These are phyloP conservation scores for Hericium erinaceus DNA, from an alignment of 768 basidiomycete genomes.

Conservation along the genomic window DNA sequence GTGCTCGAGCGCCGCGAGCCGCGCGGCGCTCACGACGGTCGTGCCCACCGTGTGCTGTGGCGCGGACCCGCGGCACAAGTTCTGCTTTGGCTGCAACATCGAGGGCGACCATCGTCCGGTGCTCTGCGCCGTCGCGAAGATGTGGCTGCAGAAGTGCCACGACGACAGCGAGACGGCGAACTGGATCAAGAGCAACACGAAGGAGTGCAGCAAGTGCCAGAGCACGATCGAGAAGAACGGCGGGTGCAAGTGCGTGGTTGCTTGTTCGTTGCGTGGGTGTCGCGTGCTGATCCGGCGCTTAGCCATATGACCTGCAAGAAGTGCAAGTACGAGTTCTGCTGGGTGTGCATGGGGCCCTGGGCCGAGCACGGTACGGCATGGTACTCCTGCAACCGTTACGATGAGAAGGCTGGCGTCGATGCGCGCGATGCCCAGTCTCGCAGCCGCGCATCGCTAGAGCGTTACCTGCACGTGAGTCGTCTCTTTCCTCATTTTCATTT, in stretches of 20 bases:
- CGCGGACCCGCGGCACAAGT: conserved; percentile 56
- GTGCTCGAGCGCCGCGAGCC: conserved; percentile 73
- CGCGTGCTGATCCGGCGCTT: conserved; percentile 9
- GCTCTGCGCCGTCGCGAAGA: conserved; percentile 76
- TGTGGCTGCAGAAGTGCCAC: conserved; percentile 95
- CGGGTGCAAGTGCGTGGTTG: conserved; percentile 87
- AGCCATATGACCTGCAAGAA: conserved; percentile 99
- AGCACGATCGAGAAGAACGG: conserved; percentile 99
- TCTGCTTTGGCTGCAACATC: conserved; percentile 92
- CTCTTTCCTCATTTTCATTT: neutral
- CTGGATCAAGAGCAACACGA: conserved; percentile 99
- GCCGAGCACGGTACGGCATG: conserved; percentile 93
- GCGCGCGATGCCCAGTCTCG: conserved; percentile 88
- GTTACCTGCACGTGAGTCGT: conserved; percentile 84
- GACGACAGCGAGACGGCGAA: conserved; percentile 99
- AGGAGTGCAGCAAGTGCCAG: conserved; percentile 93
- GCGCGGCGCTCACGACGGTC: conserved; percentile 60
- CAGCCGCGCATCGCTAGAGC: conserved; percentile 84
- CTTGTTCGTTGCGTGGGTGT: conserved; percentile 1
- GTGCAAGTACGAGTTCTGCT: conserved; percentile 97
- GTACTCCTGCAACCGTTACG: conserved; percentile 97
- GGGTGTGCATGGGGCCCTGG: conserved; percentile 99
- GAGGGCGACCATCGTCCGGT: conserved; percentile 89
- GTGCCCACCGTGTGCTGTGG: conserved; percentile 89
- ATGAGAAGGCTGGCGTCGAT: conserved; percentile 82